Conservation (phyloP, 345 rosid species). For the Hibiscus mutabilis region DNA sequence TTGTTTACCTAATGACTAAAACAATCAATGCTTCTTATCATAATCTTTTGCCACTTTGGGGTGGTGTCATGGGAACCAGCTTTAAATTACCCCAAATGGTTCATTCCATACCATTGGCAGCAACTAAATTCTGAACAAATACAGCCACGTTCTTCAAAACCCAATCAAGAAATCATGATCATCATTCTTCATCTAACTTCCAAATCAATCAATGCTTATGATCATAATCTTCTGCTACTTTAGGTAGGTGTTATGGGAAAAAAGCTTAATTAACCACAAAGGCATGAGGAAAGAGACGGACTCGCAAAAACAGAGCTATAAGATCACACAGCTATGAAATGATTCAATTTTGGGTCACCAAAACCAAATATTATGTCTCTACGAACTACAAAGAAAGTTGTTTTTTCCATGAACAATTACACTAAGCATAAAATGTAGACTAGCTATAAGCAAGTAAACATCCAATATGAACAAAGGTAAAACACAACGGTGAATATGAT, state of each 20-base stretch:
- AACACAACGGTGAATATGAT: constrained; percentile 29
- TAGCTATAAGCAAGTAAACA: constrained; percentile 23
- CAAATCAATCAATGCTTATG: no score
- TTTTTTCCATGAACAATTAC: constrained; percentile 10
- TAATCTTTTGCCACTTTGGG: not conserved
- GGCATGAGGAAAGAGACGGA: not conserved
- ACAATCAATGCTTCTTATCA: not conserved
- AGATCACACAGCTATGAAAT: constrained; percentile 12
- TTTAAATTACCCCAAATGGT: not conserved
- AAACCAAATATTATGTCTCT: constrained; percentile 26
- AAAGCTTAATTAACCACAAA: no score
- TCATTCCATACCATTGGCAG: no score
- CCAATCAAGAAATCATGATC: no score
- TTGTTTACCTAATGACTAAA: not conserved
- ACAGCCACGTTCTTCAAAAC: no score
- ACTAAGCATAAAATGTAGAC: constrained; percentile 8
- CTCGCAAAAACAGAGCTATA: not conserved
- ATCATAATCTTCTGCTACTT: no score
- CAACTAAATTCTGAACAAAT: no score
- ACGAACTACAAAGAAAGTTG: constrained; percentile 11
- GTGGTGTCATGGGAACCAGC: not conserved
- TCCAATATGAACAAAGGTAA: constrained; percentile 32
- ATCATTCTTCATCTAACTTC: no score
- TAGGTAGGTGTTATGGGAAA: no score
- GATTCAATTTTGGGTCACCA: constrained; percentile 24